Evolutionary conservation across 2,329 filamentous ascomycete species (phyloP), one percentile per base, ranked within the genome.

Genomic region (Paraconiothyrium sp.): DNA sequence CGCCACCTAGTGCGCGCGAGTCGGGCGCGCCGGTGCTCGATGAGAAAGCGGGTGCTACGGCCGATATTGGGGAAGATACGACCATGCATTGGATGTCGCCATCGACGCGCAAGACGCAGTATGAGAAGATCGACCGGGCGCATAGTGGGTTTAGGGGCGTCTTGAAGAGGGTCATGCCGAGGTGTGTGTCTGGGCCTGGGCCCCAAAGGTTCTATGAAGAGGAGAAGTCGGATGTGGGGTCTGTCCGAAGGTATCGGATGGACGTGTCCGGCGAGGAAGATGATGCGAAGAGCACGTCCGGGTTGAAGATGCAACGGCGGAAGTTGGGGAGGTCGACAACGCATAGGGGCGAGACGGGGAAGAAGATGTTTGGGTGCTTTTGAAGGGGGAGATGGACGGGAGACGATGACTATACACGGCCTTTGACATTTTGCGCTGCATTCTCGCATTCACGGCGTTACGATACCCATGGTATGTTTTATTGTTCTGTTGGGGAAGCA

Each of bases 21-120:
- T 49, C 52, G 47, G 47, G 56, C 32, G 58, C 54, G 35, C 47
- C 64, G 39, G 54, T 39, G 5, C 16, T 63, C 27, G 67, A 70
- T 20, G 62, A 72, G 50, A 70, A 57, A 34, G 71, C 71, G 46
- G 65, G 66, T 27, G 58, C 63, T 8, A 47, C 24, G 13, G 37
- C 59, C 6, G 60, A 66, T 14, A 58, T 61, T 16, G 39, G 14
- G 7, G 59, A 70, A 41, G 65, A 71, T 39, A 78, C 75, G 1
- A 76, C 72, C 4, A 79, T 73, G 66, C 73, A 79, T 51, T 80
- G 77, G 77, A 78, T 70, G 13, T 79, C 77, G 4, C 73, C 74
- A 0, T 69, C 67, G 62, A 78, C 77, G 9, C 69, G 77, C 10
- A 65, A 65, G 41, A 71, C 68, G 22, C 72, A 80, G 57, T 80